Base-by-base conservation (phyloP, 805 yeast genomes). In the Lachancea quebecensis region DNA sequence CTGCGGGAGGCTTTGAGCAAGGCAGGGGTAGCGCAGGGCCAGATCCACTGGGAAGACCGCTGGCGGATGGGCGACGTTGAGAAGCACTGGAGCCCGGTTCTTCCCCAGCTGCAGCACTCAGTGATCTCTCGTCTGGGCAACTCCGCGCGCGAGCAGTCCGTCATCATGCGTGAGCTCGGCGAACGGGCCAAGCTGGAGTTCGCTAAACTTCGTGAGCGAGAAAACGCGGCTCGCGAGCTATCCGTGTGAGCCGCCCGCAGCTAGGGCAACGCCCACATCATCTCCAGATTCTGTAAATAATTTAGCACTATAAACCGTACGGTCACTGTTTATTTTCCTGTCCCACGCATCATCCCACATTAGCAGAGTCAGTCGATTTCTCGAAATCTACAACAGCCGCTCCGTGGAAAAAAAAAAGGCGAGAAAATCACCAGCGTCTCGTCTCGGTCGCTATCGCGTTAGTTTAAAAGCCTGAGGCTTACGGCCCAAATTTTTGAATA, bases 21-120 rank as follows among this genome's bases (percentile, higher is more conserved):
- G 40, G 50, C 62, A 32, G 28, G 34, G 16, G 44, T 35, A n/a
- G 50, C 71, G 70, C 41, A 43, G 50, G 35, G 49, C 40, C 75
- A 69, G 38, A 70, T 88, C 18, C 74, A 71, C 55, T 90, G 98
- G 98, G 96, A 88, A 56, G 79, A 80, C 53, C 70, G 77, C 43
- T 89, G 95, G 95, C 77, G 95, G 64, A 79, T 79, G 67, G 98
- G 98, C 39, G 89, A 79, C 42, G 41, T 51, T 16, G 81, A 77
- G 39, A 68, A 72, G 50, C 73, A 82, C 63, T 89, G 97, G 97
- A 69, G 76, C 44, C 53, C 50, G 2, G 74, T 73, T 8, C 62
- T 78, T 31, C 58, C 59, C 10, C 45, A 51, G 43, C 81, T 81
- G 12, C 66, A 73, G 50, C 95, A 87, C 66, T 72, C 72, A n/a